These are phyloP conservation scores for Phascolomyces articulosus DNA, from an alignment of 371 early-diverging fungal genomes.

Conservation along the genomic window DNA sequence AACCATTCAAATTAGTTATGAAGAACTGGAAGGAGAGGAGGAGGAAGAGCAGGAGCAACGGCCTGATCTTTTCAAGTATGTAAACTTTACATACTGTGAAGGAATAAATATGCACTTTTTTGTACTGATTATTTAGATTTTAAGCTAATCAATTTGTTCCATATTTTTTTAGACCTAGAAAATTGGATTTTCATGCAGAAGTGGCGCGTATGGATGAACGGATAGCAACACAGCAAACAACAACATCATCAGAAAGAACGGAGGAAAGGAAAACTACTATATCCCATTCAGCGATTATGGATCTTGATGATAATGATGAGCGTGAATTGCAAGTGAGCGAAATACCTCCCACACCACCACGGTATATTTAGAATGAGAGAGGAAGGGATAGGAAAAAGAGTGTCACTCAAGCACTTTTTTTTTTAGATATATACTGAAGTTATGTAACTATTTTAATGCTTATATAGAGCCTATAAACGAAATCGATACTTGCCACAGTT, in stretches of 20 bases:
- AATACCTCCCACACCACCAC: constrained; percentile 21
- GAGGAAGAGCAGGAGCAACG: too few relatives aligned
- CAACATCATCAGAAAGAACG: not conserved
- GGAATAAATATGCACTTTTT: too few relatives aligned
- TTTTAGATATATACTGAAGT: too few relatives aligned
- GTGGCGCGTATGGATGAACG: constrained; percentile 8
- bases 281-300: not conserved
- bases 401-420: too few relatives aligned
- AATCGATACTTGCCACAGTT: constrained; percentile 40
- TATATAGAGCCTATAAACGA: constrained; percentile 4
- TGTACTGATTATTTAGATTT: too few relatives aligned
- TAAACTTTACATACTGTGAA: too few relatives aligned
- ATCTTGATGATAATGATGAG: constrained; percentile 1
- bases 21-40: not conserved
- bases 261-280: not conserved
- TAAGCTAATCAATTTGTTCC: too few relatives aligned
- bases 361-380: not conserved
- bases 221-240: not conserved
- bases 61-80: not conserved
- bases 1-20: not conserved
- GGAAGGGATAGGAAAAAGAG: too few relatives aligned
- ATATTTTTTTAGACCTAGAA: constrained; percentile 19
- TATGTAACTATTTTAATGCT: too few relatives aligned
- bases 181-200: constrained; percentile 29
- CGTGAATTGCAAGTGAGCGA: constrained; percentile 23